Conservation (phyloP, 1,139 yeast genomes). For the Oligophagozyma castellii region DNA sequence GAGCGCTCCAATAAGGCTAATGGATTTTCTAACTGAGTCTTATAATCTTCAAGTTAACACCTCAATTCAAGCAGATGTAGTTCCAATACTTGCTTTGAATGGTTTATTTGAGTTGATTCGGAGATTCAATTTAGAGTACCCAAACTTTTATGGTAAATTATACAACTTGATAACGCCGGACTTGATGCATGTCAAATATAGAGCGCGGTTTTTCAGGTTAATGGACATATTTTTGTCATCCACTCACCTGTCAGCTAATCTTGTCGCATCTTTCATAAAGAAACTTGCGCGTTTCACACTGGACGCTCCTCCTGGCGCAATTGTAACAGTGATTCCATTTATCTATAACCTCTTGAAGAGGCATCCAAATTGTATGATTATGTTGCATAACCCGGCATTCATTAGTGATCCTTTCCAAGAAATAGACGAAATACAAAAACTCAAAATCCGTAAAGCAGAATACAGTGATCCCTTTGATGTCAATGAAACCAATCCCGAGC, state of each 20-base stretch:
- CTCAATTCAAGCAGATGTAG: conserved; percentile 44
- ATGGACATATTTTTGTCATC: conserved; percentile 78
- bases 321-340: conserved; percentile 80
- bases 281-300: conserved; percentile 61
- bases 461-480: conserved; percentile 57
- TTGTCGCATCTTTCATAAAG: conserved; percentile 85
- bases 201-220: conserved; percentile 79
- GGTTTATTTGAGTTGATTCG: conserved; percentile 82
- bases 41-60: conserved; percentile 31
- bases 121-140: conserved; percentile 76
- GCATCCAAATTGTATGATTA: conserved; percentile 87
- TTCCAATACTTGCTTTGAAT: conserved; percentile 73
- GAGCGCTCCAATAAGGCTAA: conserved; percentile 64
- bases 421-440: conserved; percentile 19
- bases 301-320: conserved; percentile 81
- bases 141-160: conserved; percentile 73
- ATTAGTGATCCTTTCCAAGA: conserved; percentile 18
- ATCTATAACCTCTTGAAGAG: conserved; percentile 76
- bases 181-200: conserved; percentile 60
- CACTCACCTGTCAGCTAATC: conserved; percentile 70
- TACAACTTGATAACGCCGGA: conserved; percentile 69
- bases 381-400: conserved; percentile 44
- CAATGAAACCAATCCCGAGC: conserved; percentile 55
- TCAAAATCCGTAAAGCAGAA: conserved; percentile 16
- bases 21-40: conserved; percentile 90